Evolutionary conservation across 1,284 basidiomycete species (phyloP).

Genomic region (Cryptococcus floricola): DNA sequence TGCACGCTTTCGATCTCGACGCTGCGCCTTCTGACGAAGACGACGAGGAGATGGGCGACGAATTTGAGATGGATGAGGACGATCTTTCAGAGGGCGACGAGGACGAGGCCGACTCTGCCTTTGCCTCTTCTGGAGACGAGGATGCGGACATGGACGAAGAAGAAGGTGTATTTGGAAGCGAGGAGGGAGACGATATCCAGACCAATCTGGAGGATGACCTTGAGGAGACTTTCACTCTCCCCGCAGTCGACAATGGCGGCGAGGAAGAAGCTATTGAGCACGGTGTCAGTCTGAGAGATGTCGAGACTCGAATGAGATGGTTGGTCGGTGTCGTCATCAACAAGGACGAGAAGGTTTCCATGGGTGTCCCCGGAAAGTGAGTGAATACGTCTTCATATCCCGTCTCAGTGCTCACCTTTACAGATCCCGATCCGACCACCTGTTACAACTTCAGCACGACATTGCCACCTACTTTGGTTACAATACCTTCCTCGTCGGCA

Average conservation of each 20-base stretch:
- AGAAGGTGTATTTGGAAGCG: slow-evolving; percentile 35
- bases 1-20: slow-evolving; percentile 49
- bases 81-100: slow-evolving; percentile 27
- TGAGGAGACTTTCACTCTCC: slow-evolving; percentile 69
- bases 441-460: slow-evolving; percentile 80
- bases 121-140: slow-evolving; percentile 40
- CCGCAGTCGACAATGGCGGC: slow-evolving; percentile 73
- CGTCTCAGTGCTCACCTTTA: slow-evolving; percentile 2
- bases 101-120: slow-evolving; percentile 54
- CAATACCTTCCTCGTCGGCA: slow-evolving; percentile 91
- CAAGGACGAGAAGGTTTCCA: slow-evolving; percentile 62
- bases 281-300: slow-evolving; percentile 67
- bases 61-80: slow-evolving; percentile 39
- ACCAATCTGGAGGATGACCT: slow-evolving; percentile 56
- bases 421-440: slow-evolving; percentile 83
- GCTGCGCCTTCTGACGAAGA: slow-evolving; percentile 37
- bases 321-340: slow-evolving; percentile 75
- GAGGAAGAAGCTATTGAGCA: slow-evolving; percentile 72
- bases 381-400: slow-evolving; percentile 32
- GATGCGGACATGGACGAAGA: slow-evolving; percentile 52
- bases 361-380: slow-evolving; percentile 59
- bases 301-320: slow-evolving; percentile 85
- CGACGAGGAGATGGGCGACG: slow-evolving; percentile 21
- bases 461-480: slow-evolving; percentile 96
- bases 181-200: slow-evolving; percentile 49